A percentile compares a stretch with the other conserved stretches of the same genome.
Conservation (phyloP, 139 green algal genomes). For the Tetraselmis striata region DNA sequence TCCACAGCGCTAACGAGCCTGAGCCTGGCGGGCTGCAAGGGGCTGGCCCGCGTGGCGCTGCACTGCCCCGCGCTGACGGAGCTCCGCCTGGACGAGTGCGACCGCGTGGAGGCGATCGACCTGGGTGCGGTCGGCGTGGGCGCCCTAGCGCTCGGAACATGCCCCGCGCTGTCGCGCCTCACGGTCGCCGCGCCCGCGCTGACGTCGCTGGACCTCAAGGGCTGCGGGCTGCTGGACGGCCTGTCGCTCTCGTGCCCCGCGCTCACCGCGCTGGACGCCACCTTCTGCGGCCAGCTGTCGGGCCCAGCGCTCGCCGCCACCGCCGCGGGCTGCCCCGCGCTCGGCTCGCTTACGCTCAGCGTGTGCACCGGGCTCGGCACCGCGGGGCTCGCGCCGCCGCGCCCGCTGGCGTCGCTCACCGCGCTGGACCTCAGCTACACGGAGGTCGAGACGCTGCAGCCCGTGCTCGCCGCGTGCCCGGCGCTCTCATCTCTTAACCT, state of each 20-base stretch:
- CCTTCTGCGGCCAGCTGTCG: slow-evolving; percentile 40
- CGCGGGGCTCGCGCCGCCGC: slow-evolving; percentile 22
- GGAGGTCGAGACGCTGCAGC: slow-evolving; percentile 19
- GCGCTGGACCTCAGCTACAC: slow-evolving; percentile 55
- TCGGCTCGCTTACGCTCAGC: slow-evolving; percentile 21
- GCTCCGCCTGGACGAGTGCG: slow-evolving; percentile 27
- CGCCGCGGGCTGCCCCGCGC: not conserved
- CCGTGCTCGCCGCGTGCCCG: slow-evolving; percentile 33
- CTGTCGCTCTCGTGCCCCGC: slow-evolving; percentile 23
- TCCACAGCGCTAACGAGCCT: not conserved
- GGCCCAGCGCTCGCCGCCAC: slow-evolving; percentile 17
- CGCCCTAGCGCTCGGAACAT: slow-evolving; percentile 18
- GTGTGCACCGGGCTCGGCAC: slow-evolving; percentile 25
- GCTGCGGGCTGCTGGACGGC: slow-evolving; percentile 23
- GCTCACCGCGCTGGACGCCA: slow-evolving; percentile 38
- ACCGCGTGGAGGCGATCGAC: slow-evolving; percentile 8
- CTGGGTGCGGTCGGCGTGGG: slow-evolving; percentile 12
- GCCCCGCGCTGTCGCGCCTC: slow-evolving; percentile 13
- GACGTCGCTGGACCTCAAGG: slow-evolving; percentile 20
- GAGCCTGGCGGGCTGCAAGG: slow-evolving; percentile 14
- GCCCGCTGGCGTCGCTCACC: slow-evolving; percentile 16
- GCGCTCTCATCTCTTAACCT: slow-evolving; percentile 36
- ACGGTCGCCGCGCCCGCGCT: slow-evolving; percentile 14
- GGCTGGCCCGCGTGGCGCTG: slow-evolving; percentile 13
- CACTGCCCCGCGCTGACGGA: slow-evolving; percentile 16